phyloP scores from a whole-genome alignment of 352 stramenopile species.

The Phytopythium montanum region DNA sequence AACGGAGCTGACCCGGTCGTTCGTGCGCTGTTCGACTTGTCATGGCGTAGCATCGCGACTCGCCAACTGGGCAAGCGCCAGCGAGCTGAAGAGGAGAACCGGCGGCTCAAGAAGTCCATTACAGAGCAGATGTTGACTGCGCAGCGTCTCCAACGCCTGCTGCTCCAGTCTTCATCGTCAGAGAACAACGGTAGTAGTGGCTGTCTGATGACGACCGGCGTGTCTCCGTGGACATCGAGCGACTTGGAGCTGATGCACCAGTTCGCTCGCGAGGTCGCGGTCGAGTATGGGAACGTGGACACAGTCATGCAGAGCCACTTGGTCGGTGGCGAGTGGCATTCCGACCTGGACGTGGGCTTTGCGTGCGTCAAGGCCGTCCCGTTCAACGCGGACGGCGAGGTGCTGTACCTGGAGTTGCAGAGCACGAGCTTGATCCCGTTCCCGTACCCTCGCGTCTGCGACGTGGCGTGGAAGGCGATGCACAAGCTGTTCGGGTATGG shows the following conservation, averaged over 20 bases:
- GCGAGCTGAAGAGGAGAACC: slow-evolving; percentile 3
- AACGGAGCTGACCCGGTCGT: background rate
- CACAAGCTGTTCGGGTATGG: background rate
- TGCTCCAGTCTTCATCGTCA: background rate
- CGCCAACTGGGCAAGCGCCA: slow-evolving; percentile 3
- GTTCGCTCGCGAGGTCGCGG: background rate
- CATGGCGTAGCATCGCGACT: slow-evolving; percentile 3
- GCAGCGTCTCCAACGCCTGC: background rate
- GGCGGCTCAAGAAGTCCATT: background rate
- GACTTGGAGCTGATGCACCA: background rate
- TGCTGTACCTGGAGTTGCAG: slow-evolving; percentile 3
- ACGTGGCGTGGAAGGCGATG: background rate
- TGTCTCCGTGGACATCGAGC: background rate
- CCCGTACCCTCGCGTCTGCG: slow-evolving; percentile 3
- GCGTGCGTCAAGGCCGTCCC: background rate
- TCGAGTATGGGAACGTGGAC: slow-evolving; percentile 1
- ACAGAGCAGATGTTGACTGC: background rate
- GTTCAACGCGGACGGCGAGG: background rate
- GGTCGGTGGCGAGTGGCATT: background rate
- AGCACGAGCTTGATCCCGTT: slow-evolving; percentile 6
- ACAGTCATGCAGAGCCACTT: background rate
- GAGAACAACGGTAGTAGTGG: background rate
- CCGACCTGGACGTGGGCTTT: background rate
- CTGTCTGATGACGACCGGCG: background rate
- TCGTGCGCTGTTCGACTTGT: background rate